Conservation (phyloP, 2,329 filamentous ascomycete genomes). For the Xylariaceae sp. region DNA sequence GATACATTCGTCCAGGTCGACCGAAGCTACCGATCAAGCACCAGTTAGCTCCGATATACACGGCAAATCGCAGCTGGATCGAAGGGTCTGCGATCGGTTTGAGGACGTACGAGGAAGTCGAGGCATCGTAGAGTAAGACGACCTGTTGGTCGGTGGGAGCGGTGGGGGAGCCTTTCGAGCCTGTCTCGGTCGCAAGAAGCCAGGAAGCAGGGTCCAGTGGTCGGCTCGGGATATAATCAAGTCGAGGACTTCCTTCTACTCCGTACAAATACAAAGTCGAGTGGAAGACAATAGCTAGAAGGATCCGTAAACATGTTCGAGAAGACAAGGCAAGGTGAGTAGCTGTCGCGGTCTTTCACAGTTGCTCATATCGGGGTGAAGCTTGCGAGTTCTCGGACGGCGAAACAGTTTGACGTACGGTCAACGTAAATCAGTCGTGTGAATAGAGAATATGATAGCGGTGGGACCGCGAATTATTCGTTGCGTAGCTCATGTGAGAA, state of each 20-base stretch:
- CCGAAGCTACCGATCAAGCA: slow-evolving; percentile 59
- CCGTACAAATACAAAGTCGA: slow-evolving; percentile 31
- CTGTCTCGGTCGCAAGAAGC: slow-evolving; percentile 10
- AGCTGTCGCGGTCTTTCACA: slow-evolving; percentile 28
- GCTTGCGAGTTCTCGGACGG: slow-evolving; percentile 2
- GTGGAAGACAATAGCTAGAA: slow-evolving; percentile 27
- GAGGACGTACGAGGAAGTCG: slow-evolving; percentile 48
- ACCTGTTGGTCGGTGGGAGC: slow-evolving; percentile 10
- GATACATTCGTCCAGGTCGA: slow-evolving; percentile 98
- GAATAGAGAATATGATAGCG: background rate
- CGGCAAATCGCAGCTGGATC: slow-evolving; percentile 1
- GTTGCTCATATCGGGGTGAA: slow-evolving; percentile 21
- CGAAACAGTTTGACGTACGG: background rate
- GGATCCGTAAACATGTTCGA: slow-evolving; percentile 34
- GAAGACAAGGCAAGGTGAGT: slow-evolving; percentile 15
- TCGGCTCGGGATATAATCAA: slow-evolving; percentile 5
- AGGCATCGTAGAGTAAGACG: slow-evolving; percentile 40
- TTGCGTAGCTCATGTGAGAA: slow-evolving; percentile 6
- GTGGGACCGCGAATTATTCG: slow-evolving; percentile 1
- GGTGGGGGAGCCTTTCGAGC: too few species aligned
- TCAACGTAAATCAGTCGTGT: background rate
- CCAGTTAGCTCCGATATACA: slow-evolving; percentile 12
- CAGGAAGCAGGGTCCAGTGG: slow-evolving; percentile 11
- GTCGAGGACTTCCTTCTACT: slow-evolving; percentile 31
- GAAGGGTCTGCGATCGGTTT: background rate